These are phyloP conservation scores for Quercus parvula DNA, from an alignment of 306 rosid genomes.

Conservation along the genomic window DNA sequence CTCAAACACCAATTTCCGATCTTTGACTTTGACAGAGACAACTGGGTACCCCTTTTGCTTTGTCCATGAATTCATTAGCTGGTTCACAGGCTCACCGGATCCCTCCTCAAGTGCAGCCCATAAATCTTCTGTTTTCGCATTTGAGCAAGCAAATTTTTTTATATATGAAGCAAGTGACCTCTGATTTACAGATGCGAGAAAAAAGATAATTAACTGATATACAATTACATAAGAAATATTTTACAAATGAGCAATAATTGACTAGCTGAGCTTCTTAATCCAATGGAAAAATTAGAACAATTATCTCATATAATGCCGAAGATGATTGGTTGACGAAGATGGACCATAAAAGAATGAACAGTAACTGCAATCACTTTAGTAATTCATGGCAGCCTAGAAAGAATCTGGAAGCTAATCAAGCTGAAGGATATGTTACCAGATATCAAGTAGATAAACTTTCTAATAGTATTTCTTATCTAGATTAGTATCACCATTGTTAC, in stretches of 20 bases:
- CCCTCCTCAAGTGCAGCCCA: slow-evolving; percentile 96
- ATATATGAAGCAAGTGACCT: slow-evolving; percentile 88
- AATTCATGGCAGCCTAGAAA: neutral
- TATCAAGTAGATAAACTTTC: neutral
- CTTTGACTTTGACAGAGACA: slow-evolving; percentile 60
- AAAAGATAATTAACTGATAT: neutral
- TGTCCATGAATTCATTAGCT: slow-evolving; percentile 88
- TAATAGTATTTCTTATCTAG: neutral
- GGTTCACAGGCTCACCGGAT: slow-evolving; percentile 85
- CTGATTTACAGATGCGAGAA: slow-evolving; percentile 32
- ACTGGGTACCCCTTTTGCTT: slow-evolving; percentile 92
- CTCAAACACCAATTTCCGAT: slow-evolving; percentile 67
- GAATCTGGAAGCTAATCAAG: neutral
- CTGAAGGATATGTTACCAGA: neutral
- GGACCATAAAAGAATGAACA: neutral
- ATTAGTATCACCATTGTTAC: neutral
- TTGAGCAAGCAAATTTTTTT: slow-evolving; percentile 68
- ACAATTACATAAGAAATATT: neutral
- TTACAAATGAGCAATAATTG: neutral
- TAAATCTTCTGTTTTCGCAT: slow-evolving; percentile 87
- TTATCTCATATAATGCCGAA: neutral
- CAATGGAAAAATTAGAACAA: neutral
- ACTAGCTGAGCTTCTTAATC: neutral
- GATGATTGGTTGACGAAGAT: neutral
- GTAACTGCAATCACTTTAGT: neutral